phyloP scores from a whole-genome alignment of 495 filamentous ascomycete genomes.

The Aspergillus haitiensis region DNA sequence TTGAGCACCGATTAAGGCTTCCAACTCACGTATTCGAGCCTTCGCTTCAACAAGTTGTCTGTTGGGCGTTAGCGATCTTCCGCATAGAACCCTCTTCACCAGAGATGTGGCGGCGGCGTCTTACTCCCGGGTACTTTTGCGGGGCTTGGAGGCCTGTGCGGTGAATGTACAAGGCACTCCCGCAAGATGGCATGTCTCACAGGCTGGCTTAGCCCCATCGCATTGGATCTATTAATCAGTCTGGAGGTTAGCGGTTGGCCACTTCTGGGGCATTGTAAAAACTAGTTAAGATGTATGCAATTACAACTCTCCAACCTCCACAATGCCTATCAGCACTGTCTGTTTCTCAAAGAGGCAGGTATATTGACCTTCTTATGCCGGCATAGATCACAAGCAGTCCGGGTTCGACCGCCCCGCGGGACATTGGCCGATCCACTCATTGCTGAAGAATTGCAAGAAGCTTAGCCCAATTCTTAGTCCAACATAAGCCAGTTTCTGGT shows the following conservation, averaged over 20 bases:
- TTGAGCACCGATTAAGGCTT: slow-evolving; percentile 16
- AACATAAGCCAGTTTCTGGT: neutral
- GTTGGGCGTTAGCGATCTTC: neutral
- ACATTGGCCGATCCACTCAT: slow-evolving; percentile 2
- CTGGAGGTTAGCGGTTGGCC: too few species aligned
- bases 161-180: slow-evolving; percentile 29
- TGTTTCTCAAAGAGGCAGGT: neutral
- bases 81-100: neutral
- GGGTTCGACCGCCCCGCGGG: slow-evolving; percentile 19
- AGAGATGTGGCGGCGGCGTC: neutral
- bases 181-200: slow-evolving; percentile 31
- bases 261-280: too few species aligned
- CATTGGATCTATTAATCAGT: slow-evolving; percentile 28
- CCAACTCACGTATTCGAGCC: slow-evolving; percentile 27
- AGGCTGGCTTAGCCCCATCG: slow-evolving; percentile 30
- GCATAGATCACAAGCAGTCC: slow-evolving; percentile 30
- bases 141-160: slow-evolving; percentile 10
- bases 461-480: neutral
- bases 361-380: slow-evolving; percentile 10
- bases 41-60: slow-evolving; percentile 30
- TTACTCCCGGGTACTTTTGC: slow-evolving; percentile 29
- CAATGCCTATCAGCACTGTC: neutral
- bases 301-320: too few species aligned
- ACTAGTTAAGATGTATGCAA: too few species aligned
- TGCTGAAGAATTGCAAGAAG: neutral